Percentiles rank a stretch among this genome's conserved stretches.
phyloP scores from a whole-genome alignment of 140 eudicot species.

The Erigeron philadelphicus region DNA sequence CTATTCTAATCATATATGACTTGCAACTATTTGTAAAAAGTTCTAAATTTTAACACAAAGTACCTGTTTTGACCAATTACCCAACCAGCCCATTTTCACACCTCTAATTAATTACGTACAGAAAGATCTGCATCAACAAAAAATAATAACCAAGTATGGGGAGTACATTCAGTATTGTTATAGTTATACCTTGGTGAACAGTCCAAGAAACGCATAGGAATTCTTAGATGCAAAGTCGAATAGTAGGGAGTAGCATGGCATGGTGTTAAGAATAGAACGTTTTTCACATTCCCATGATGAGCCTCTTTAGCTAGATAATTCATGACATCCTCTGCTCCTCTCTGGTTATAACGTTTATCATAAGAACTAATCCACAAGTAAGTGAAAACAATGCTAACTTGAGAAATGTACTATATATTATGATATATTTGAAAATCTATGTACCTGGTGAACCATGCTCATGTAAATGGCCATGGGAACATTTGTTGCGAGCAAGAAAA shows the following conservation, averaged over 20 bases:
- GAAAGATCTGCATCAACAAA: background rate
- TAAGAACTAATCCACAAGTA: slow-evolving; percentile 12
- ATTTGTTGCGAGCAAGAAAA: slow-evolving; percentile 71
- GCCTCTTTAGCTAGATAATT: slow-evolving; percentile 75
- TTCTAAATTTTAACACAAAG: background rate
- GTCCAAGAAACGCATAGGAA: slow-evolving; percentile 89
- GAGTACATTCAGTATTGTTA: background rate
- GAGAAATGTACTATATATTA: background rate
- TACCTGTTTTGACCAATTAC: no score
- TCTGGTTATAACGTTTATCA: slow-evolving; percentile 37
- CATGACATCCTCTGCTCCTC: slow-evolving; percentile 88
- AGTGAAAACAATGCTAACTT: background rate
- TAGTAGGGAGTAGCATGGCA: slow-evolving; percentile 95
- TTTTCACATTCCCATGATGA: slow-evolving; percentile 44
- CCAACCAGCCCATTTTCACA: background rate
- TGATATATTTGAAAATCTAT: background rate
- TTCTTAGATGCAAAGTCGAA: slow-evolving; percentile 68
- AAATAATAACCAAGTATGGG: no score
- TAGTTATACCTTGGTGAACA: slow-evolving; percentile 76
- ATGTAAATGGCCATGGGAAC: slow-evolving; percentile 87
- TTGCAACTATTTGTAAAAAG: background rate
- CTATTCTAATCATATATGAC: background rate
- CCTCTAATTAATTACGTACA: background rate
- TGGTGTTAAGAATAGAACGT: slow-evolving; percentile 65
- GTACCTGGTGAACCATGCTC: slow-evolving; percentile 96